phyloP scores from a whole-genome alignment of 345 rosid genomes.

The Eucalyptus guilfoylei region DNA sequence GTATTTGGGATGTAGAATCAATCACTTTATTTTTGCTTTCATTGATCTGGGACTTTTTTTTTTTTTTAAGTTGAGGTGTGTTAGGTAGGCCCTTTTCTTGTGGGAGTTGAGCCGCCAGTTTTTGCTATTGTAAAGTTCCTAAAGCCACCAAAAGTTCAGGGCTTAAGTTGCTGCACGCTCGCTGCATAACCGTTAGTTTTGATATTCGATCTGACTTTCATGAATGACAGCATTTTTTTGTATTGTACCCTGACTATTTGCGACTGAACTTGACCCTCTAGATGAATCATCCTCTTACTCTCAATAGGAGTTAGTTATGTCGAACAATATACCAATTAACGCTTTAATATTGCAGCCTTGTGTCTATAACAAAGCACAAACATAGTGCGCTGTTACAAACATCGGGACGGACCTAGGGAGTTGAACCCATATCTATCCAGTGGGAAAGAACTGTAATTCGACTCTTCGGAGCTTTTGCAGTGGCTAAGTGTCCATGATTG shows the following conservation, averaged over 20 bases:
- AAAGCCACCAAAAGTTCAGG: neutral
- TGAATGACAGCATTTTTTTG: neutral
- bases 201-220: neutral
- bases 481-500: neutral
- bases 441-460: neutral
- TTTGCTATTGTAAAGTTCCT: neutral
- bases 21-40: neutral
- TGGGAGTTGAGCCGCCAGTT: neutral
- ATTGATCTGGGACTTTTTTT: neutral
- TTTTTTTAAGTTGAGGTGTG: no score
- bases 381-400: neutral
- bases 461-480: neutral
- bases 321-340: neutral
- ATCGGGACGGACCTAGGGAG: neutral
- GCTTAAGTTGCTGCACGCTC: accelerated
- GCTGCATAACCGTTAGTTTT: neutral
- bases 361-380: neutral
- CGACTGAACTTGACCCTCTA: neutral
- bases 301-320: neutral
- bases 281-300: neutral
- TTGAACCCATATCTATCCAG: neutral
- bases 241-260: accelerated
- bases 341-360: neutral
- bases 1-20: neutral
- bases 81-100: neutral